Conservation (phyloP, 495 filamentous ascomycete species). For the Aspergillus leporis region DNA sequence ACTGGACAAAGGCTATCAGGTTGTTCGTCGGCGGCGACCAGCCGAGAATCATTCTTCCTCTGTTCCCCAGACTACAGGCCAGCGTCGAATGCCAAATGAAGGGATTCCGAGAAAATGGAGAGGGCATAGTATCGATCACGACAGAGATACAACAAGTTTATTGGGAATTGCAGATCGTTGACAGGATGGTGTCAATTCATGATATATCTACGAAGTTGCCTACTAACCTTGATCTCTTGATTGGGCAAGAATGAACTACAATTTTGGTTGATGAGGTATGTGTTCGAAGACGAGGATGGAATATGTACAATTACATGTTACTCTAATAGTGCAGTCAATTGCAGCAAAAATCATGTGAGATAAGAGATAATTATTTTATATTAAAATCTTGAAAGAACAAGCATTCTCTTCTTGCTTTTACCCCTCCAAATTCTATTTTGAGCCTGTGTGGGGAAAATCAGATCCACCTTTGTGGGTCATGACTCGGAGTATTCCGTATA, state of each 20-base stretch:
- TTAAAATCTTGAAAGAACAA: no score
- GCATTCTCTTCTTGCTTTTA: no score
- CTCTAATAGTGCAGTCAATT: no score
- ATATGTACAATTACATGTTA: no score
- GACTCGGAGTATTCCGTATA: no score
- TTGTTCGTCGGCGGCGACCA: constrained; percentile 62
- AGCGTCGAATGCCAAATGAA: constrained; percentile 28
- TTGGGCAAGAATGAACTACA: constrained; percentile 8
- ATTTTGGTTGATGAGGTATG: not conserved
- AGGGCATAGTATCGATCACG: constrained; percentile 19
- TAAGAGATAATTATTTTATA: no score
- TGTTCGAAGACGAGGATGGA: no score
- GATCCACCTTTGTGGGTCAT: no score
- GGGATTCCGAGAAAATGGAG: constrained; percentile 29
- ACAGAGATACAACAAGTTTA: constrained; percentile 2
- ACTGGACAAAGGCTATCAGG: constrained; percentile 79
- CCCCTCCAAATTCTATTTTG: no score
- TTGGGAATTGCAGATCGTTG: constrained; percentile 8
- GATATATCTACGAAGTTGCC: not conserved
- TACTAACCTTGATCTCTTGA: not conserved
- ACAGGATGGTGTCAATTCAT: constrained; percentile 7
- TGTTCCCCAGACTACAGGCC: not conserved
- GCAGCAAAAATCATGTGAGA: no score
- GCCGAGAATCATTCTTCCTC: constrained; percentile 23
- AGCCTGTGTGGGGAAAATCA: no score